Base-by-base conservation (phyloP, 1,284 basidiomycete species). In the Apiotrichum montevideense region DNA sequence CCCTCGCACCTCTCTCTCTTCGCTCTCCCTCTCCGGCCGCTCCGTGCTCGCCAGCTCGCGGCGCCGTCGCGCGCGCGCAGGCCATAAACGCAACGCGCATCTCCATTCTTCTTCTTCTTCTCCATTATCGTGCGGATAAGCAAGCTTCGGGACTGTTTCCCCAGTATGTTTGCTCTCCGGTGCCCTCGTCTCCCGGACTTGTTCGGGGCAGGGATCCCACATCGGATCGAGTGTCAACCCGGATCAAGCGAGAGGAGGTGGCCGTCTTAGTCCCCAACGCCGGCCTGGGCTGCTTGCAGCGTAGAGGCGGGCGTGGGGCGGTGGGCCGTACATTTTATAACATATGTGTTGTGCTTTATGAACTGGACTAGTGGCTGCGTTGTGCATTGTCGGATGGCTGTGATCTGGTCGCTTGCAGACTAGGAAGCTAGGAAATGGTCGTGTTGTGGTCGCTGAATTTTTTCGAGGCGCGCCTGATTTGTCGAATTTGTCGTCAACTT, bases 171-270 rank as follows among this genome's bases (percentile, higher is more conserved):
- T 46, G 45, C 45, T 46, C 45, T 11, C 32, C 4, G 10, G 45
- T 15, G 37, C 8, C 37, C 37, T 29, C 21, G 46, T 47, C 34
- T 35, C 34, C 34, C 46, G 32, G 34, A n/a, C 35, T 33, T 10
- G 8, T 39, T 39, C 37, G 37, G 45, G 32, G 32, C 4, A 10
- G 29, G 32, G 4, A 15, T 9, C 45, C 10, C 29, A 33, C 21
- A 32, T 35, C 14, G 11, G 33, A 65, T 72, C 60, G 70, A 72
- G 70, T 66, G 70, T 72, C 70, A 72, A 67, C 47, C 67, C 63
- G 59, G 53, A 57, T 59, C 55, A 5, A 58, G 65, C 67, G 48
- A 72, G 66, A 70, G 55, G 50, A 51, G 54, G 43, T 39, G 66
- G 67, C 63, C 63, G 55, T 68, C 66, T 66, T 52, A 71, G 64